These are phyloP conservation scores for Xylaria sp. DNA, from an alignment of 2,329 filamentous ascomycete species.

Conservation along the genomic window DNA sequence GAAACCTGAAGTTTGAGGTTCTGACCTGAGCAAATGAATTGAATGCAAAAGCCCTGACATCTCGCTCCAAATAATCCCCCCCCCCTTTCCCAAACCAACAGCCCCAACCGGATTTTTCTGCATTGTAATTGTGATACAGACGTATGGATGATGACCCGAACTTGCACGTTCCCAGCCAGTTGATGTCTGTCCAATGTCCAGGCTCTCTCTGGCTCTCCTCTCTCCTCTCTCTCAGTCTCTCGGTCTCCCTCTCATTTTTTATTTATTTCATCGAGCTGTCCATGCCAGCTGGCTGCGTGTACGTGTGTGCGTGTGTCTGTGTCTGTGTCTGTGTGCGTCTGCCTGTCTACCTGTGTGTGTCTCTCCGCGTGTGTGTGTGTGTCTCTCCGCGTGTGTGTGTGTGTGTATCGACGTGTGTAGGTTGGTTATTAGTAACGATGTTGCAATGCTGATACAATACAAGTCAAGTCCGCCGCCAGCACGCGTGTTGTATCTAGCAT, in stretches of 20 bases:
- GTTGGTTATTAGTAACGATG: constrained; percentile 32
- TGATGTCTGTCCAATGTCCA: constrained; percentile 25
- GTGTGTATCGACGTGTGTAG: constrained; percentile 3
- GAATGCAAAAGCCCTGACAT: constrained; percentile 21
- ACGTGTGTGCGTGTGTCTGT: constrained; percentile 1
- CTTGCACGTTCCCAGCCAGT: constrained; percentile 29
- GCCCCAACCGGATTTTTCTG: constrained; percentile 31
- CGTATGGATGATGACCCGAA: constrained; percentile 22
- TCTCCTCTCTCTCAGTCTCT: background rate
- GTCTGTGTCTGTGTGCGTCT: background rate
- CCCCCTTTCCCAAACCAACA: background rate
- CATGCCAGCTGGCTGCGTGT: constrained; percentile 6
- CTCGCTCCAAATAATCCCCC: constrained; percentile 6
- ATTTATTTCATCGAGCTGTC: background rate
- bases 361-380: background rate
- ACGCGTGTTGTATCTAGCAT: constrained; percentile 21
- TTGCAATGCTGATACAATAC: constrained; percentile 34
- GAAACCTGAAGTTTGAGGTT: constrained; percentile 13
- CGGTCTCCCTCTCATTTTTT: too few species aligned
- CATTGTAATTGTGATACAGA: constrained; percentile 27
- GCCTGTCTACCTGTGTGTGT: background rate
- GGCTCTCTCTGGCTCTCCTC: constrained; percentile 9
- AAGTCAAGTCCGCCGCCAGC: constrained; percentile 25
- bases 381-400: background rate
- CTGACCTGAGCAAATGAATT: constrained; percentile 8